Evolutionary conservation across 352 stramenopile species (phyloP), one percentile per base, ranked within the genome.

Genomic region (Pythium phragmitis): DNA sequence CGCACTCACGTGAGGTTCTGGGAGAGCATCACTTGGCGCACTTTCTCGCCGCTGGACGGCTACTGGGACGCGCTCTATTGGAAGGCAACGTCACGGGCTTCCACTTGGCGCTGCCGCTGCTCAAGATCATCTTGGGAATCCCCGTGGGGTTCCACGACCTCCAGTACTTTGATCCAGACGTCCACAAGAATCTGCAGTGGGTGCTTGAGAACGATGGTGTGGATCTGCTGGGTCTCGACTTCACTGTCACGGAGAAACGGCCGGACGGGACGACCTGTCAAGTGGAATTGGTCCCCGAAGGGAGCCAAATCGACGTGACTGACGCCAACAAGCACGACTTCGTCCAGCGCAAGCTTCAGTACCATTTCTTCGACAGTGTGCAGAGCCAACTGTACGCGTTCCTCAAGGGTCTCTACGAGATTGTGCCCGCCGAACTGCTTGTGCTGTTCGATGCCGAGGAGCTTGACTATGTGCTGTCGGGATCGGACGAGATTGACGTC

Each of bases 121-220:
- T 99, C 72, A 99, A 99, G 76, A 87, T 99, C 60, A 89, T 99
- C 21, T 75, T 98, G 7, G 96, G 92, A 7, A 98, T 94, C 65
- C 97, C 97, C 3, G 77, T 99, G 52, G 92, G 83, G 16, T 92
- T 99, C 37, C 84, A 91, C 33, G 96, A 99, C 75, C 72, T 99
- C 6, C 85, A 98, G 72, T 84, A 88, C 57, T 75, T 86, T 26
- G 80, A 94, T 47, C 73, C 79, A 0, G 80, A 85, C 13, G 67
- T 78, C 12, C 85, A 82, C 61, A 69, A 69, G 50, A 92, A 75
- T 49, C 68, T 94, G 61, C 60, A 56, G 57, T 94, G 85, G 81
- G 72, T 94, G 49, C 63, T 86, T 4, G 72, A 82, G 39, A 74
- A 89, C 45, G 75, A 86, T 37, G 72, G 65, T 48, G 74, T 85